Evolutionary conservation across 352 stramenopile genomes (phyloP), one percentile per base, ranked within the genome.

Genomic region (Pythium plurisporium): DNA sequence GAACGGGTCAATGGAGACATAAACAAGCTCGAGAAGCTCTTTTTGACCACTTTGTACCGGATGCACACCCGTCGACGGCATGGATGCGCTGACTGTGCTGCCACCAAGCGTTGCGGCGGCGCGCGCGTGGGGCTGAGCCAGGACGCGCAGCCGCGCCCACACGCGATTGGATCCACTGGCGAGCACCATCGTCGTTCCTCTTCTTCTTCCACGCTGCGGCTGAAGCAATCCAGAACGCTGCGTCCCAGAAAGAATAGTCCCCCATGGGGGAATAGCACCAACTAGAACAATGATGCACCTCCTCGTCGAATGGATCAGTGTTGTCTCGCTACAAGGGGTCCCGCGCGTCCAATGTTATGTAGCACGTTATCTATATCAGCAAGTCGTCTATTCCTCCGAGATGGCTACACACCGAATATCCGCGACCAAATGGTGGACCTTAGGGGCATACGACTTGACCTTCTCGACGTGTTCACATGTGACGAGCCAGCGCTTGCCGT

Each of bases 391-490:
- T 20, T 58, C 38, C 6, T 67, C 46, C 31, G 15, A 40, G 20
- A 64, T 49, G 47, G 62, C 20, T 64, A 64, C 55, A 46, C 62
- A 69, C 53, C 41, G 45, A 19, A 69, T 54, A 51, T 98, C 91
- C 2, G 86, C 86, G 7, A 98, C 91, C 15, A 94, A 52, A 57
- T 98, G 91, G 53, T 91, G 73, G 27, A 98, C 86, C 53, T 89
- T 89, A 0, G 91, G 91, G 15, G 91, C 89, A 62, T 97, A 97
- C 45, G 79, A 94, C 68, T 98, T 98, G 60, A 98, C 91, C 31
- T 73, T 73, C 70, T 97, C 89, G 4, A 97, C 73, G 58, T 97
- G 87, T 29, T 76, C 62, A 53, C 86, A 95, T 46, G 84, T 77
- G 46, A 97, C 85, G 12, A 36, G 64, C 87, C 86, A 96, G 33